Base-by-base conservation (phyloP, 208 protist species). In the Acanthamoeba sp. region DNA sequence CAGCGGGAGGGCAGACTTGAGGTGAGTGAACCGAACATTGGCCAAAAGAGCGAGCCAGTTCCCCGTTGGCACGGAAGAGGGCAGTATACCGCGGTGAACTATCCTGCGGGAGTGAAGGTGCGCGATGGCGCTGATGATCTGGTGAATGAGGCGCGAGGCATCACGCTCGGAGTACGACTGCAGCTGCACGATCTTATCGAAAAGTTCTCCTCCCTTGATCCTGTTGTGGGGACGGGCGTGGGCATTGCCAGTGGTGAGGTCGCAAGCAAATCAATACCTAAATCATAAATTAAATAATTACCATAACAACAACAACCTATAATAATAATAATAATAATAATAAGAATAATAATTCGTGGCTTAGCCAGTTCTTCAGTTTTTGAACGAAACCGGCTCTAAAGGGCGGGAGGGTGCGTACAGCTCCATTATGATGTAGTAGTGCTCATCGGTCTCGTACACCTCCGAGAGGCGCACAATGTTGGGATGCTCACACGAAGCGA, bases 121-220 rank as follows among this genome's bases (percentile, higher is more conserved):
- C 66, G 95, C 38, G 2, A 97, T 87, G 9, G 91, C 96, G 32
- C 64, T 64, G 36, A 97, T 57, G 7, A 97, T 95, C 69, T 97
- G 80, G 82, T 82, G 57, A 10, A 97, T 92, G 36, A 97, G 50
- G 76, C 85, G 88, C 48, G 85, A 85, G 6, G 96, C 95, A 38
- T 97, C 93, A 12, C 76, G 71, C 84, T 97, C 96, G 22, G 96
- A 96, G 59, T 97, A 97, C 32, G 89, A 57, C 40, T 96, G 96
- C 71, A 66, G 93, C 50, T 97, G 88, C 36, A 97, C 90, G 87
- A 97, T 97, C 48, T 93, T 87, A 90, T 97, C 96, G 73, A 96
- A 97, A 7, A 97, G 78, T 78, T 97, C 96, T 32, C 96, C 96
- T 42, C 96, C 96, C 73, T 55, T 94, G 42, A 96, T 91, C 42